A percentile compares a stretch with the other conserved stretches of the same genome.
Conservation (phyloP, 805 yeast species). For the Yarrowia deformans region DNA sequence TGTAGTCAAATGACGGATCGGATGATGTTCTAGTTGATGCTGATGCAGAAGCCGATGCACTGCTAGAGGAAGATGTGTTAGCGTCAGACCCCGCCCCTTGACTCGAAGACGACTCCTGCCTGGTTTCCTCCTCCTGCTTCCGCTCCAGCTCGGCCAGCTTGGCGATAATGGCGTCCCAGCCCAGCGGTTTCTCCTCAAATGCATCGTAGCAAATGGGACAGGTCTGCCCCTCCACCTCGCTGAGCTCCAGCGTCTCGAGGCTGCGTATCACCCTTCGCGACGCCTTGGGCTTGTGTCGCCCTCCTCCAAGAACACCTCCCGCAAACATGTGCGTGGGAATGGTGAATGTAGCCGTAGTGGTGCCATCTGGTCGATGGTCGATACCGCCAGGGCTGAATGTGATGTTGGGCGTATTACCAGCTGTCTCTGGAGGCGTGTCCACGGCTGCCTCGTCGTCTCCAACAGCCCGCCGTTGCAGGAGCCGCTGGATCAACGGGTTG, state of each 20-base stretch:
- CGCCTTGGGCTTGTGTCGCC: constrained; percentile 24
- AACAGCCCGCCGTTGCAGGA: neutral
- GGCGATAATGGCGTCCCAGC: constrained; percentile 27
- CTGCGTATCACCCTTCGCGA: constrained; percentile 1
- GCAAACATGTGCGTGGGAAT: constrained; percentile 17
- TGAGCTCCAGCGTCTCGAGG: constrained; percentile 26
- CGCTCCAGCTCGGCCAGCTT: constrained; percentile 19
- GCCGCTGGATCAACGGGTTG: constrained; percentile 24
- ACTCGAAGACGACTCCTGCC: too few species aligned
- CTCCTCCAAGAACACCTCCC: constrained; percentile 7
- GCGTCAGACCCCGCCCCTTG: neutral
- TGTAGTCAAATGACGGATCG: neutral
- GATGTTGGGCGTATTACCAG: neutral
- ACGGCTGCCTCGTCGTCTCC: neutral
- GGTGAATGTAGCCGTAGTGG: constrained; percentile 34
- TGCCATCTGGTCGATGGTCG: constrained; percentile 4
- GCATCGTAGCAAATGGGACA: constrained; percentile 38
- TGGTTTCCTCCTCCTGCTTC: neutral
- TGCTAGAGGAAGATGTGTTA: neutral
- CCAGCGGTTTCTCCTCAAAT: constrained; percentile 24
- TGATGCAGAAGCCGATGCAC: neutral
- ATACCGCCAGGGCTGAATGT: constrained; percentile 1
- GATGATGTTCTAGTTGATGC: neutral
- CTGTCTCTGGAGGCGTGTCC: neutral
- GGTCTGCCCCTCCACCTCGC: neutral